A percentile compares a stretch with the other conserved stretches of the same genome.
Conservation (phyloP, 2,329 filamentous ascomycete genomes). For the Arthrobotrys entomopaga region DNA sequence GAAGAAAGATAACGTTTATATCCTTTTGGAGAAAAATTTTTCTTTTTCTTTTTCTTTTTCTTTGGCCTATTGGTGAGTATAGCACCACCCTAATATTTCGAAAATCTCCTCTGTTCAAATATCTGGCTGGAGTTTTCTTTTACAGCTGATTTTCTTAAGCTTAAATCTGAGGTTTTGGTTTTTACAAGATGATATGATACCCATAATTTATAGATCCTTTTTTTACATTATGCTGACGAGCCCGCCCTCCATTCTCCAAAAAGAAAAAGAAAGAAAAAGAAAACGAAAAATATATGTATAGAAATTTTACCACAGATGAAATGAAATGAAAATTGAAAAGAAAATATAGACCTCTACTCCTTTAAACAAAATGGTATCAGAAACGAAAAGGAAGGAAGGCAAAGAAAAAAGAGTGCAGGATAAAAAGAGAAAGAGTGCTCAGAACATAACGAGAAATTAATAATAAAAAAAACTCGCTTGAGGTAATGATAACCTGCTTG, state of each 20-base stretch:
- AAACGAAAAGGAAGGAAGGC: slow-evolving; percentile 4
- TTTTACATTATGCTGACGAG: slow-evolving; percentile 8
- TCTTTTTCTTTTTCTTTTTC: background rate
- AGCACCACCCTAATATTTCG: background rate
- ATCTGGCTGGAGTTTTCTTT: no score
- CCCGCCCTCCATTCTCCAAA: slow-evolving; percentile 7
- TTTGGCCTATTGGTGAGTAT: background rate
- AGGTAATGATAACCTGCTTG: slow-evolving; percentile 3
- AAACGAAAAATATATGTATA: slow-evolving; percentile 10
- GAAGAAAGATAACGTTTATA: background rate
- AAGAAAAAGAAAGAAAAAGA: slow-evolving; percentile 13
- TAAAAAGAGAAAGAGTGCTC: background rate
- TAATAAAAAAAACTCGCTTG: background rate
- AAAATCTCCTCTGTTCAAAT: background rate
- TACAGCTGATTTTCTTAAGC: no score
- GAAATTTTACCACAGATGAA: slow-evolving; percentile 11
- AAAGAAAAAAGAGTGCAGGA: background rate
- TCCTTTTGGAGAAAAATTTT: background rate
- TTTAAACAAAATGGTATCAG: slow-evolving; percentile 41
- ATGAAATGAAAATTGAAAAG: slow-evolving; percentile 11
- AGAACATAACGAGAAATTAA: background rate
- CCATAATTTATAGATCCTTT: background rate
- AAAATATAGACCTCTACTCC: slow-evolving; percentile 38
- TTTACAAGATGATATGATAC: no score
- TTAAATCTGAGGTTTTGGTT: no score